Conservation (phyloP, 768 basidiomycete genomes). For the Gloeostereum incarnatum region DNA sequence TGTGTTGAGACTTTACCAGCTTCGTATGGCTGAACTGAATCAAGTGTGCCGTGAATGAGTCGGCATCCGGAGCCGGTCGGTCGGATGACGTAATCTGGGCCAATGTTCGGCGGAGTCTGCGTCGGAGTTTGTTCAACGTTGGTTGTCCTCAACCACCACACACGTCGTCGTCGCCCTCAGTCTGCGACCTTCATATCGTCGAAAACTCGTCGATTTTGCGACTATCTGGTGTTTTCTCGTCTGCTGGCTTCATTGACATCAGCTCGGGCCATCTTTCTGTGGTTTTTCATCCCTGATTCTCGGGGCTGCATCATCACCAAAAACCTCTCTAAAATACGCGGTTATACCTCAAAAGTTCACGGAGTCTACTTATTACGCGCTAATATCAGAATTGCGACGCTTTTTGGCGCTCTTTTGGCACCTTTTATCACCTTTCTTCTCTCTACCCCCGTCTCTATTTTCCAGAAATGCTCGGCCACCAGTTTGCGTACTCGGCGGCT, state of each 20-base stretch:
- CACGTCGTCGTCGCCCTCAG: slow-evolving; percentile 1
- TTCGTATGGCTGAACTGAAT: no score
- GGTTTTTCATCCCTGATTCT: not conserved
- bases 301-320: not conserved
- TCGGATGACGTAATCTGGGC: no score
- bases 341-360: not conserved
- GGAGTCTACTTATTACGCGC: not conserved
- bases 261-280: not conserved
- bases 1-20: no score
- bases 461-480: slow-evolving; percentile 70
- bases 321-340: not conserved
- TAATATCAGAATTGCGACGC: not conserved
- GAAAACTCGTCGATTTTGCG: not conserved
- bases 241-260: not conserved
- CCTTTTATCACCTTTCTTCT: not conserved
- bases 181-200: not conserved
- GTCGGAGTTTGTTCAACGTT: no score
- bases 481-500: slow-evolving; percentile 88
- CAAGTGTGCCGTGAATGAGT: no score
- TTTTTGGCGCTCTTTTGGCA: not conserved
- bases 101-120: no score
- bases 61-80: no score
- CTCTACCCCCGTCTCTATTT: not conserved
- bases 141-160: slow-evolving; percentile 2
- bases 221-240: not conserved